Conservation (phyloP, 1,284 basidiomycete genomes). For the Tranzscheliella williamsii region DNA sequence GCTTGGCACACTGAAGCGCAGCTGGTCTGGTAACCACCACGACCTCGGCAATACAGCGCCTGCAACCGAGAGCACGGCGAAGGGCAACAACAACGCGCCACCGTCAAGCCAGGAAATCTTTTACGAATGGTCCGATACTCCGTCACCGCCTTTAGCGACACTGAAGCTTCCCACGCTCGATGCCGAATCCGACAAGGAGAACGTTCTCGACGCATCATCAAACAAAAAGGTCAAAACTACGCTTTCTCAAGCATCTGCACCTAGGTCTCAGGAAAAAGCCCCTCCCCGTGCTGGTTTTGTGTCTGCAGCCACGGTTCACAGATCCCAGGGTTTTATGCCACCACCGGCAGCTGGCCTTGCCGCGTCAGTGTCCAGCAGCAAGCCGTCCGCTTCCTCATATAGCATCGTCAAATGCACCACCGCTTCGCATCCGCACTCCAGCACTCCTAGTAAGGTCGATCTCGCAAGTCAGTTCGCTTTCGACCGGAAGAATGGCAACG, state of each 20-base stretch:
- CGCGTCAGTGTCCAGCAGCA: too few relatives aligned
- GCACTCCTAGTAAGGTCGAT: neutral
- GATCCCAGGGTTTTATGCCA: too few relatives aligned
- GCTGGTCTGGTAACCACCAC: constrained; percentile 43
- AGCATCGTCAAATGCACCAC: too few relatives aligned
- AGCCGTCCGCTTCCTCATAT: too few relatives aligned
- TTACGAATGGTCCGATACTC: constrained; percentile 36
- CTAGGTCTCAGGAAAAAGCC: neutral
- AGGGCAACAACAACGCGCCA: neutral
- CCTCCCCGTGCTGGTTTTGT: too few relatives aligned
- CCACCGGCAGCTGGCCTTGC: too few relatives aligned
- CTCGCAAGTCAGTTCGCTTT: neutral
- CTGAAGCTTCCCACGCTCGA: neutral
- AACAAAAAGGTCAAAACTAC: constrained; percentile 9
- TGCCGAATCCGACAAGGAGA: constrained; percentile 29
- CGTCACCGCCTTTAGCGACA: constrained; percentile 15
- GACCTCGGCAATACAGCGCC: constrained; percentile 27
- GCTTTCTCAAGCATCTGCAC: too few relatives aligned
- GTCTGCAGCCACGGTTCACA: neutral
- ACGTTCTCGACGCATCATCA: constrained; percentile 3
- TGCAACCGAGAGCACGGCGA: constrained; percentile 1
- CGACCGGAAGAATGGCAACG: neutral
- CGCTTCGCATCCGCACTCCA: too few relatives aligned
- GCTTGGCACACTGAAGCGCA: constrained; percentile 29
- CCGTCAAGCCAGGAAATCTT: constrained; percentile 23